Evolutionary conservation across 805 yeast species (phyloP), one percentile per base, ranked within the genome.

Genomic region (Monosporozyma aquatica): DNA sequence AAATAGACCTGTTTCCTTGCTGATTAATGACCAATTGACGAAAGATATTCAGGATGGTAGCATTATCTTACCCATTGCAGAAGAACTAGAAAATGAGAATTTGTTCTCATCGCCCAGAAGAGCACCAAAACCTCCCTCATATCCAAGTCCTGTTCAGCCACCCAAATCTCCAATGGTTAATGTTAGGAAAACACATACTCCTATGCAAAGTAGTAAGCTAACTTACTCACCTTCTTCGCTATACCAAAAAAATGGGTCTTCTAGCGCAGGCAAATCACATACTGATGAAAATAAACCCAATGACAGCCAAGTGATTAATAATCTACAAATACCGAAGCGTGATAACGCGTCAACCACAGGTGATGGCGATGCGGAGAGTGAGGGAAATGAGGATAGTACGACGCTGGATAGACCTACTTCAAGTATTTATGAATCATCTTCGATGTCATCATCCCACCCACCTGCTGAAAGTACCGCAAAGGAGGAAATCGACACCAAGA

Each of bases 41-140:
- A 39, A 32, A 14, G 45, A 45, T 40, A 34, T 40, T 13, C 30
- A 32, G 21, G 37, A 32, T 15, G 38, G 43, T 14, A 40, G 38
- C 9, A 40, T 40, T 8, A 18, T 34, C 3, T 27, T 40, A 26
- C 38, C 37, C 7, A 32, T 40, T 20, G 36, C 40, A 6, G 44
- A 44, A n/a, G 40, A 42, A 10, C 39, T 45, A 2, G 43, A 28
- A 10, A 49, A 51, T 25, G 52, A 45, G 37, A 50, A 58, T 7
- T 58, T 68, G 27, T 80, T 80, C 54, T 61, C 70, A 15, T 80
- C 87, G 0, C 86, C 87, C n/a, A 69, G 87, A 61, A 78, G 68
- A 52, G 84, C 87, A 0, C 89, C 89, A 1, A 72, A 71, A 41
- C 87, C 87, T 1, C 87, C 87, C 3, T 52, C 69, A 1, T 62